Conservation (phyloP, 768 basidiomycete species). For the Daedalea quercina region DNA sequence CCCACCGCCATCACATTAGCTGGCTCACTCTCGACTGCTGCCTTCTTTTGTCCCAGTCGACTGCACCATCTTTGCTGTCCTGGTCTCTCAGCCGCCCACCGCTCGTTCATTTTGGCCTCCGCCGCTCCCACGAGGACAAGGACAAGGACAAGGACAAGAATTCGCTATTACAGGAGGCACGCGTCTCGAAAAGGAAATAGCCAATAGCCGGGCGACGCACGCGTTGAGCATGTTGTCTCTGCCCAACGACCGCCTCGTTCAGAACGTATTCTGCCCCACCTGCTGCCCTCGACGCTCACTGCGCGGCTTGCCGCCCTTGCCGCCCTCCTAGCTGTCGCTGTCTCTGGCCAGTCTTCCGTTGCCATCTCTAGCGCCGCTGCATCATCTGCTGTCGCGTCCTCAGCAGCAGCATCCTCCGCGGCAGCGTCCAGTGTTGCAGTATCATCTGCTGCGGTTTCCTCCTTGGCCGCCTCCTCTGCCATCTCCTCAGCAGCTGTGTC, state of each 20-base stretch:
- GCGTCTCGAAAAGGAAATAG: neutral
- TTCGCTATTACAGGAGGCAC: neutral
- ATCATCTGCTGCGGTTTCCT: slow-evolving; percentile 1
- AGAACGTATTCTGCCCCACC: neutral
- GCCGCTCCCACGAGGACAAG: no score
- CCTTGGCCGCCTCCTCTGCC: slow-evolving; percentile 1
- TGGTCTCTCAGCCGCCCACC: no score
- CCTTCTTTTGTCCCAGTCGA: no score
- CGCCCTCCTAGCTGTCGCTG: slow-evolving; percentile 13
- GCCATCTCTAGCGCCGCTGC: neutral
- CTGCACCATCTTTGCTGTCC: no score
- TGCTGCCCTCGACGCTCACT: slow-evolving; percentile 1
- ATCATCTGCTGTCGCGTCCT: neutral
- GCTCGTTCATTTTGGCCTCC: no score
- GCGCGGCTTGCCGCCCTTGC: slow-evolving; percentile 8
- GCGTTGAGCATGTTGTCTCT: neutral
- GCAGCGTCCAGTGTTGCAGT: neutral
- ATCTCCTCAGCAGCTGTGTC: slow-evolving; percentile 7
- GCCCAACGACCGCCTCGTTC: neutral
- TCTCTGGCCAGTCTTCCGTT: neutral
- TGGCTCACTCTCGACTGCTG: no score
- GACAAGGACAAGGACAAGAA: no score
- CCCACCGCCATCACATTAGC: no score
- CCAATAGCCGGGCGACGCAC: neutral
- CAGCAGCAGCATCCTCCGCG: neutral